A percentile compares a stretch with the other conserved stretches of the same genome.
These are phyloP conservation scores for Lolium perenne DNA, from an alignment of 176 grass and related monocot species.

Conservation along the genomic window DNA sequence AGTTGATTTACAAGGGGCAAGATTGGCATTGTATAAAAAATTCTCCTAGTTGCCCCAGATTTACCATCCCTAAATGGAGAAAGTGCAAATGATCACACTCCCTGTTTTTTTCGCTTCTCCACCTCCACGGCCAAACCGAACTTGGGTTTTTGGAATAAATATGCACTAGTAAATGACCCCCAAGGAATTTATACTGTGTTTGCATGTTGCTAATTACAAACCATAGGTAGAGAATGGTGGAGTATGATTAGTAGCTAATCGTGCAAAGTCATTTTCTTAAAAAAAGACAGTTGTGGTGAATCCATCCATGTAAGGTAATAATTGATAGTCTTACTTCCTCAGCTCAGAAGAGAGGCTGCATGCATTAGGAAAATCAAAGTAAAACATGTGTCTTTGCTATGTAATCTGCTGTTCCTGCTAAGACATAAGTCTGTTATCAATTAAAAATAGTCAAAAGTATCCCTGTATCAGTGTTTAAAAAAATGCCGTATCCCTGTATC, in stretches of 20 bases:
- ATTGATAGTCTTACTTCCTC: slow-evolving; percentile 9
- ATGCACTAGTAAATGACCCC: neutral
- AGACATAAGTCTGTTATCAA: neutral
- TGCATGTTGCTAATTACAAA: slow-evolving; percentile 11
- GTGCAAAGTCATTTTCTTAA: neutral
- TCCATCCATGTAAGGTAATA: neutral
- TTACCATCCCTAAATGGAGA: neutral
- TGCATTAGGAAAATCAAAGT: neutral
- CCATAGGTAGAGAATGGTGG: neutral
- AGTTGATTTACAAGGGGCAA: neutral
- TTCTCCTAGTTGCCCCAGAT: neutral
- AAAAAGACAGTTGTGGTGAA: neutral
- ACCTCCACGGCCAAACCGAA: neutral
- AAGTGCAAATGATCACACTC: neutral
- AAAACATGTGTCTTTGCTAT: slow-evolving; percentile 9
- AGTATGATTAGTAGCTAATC: neutral
- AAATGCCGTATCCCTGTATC: neutral
- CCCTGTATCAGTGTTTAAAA: neutral
- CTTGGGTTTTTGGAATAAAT: neutral
- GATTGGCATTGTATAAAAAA: neutral
- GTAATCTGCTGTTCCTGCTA: slow-evolving; percentile 11
- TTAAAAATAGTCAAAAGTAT: neutral
- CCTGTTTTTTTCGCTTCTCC: neutral
- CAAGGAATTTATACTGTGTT: neutral
- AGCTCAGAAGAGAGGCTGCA: slow-evolving; percentile 3